A percentile compares a stretch with the other conserved stretches of the same genome.
These are phyloP conservation scores for Phaeodactylum tricornutum DNA, from an alignment of 108 stramenopile genomes.

Conservation along the genomic window DNA sequence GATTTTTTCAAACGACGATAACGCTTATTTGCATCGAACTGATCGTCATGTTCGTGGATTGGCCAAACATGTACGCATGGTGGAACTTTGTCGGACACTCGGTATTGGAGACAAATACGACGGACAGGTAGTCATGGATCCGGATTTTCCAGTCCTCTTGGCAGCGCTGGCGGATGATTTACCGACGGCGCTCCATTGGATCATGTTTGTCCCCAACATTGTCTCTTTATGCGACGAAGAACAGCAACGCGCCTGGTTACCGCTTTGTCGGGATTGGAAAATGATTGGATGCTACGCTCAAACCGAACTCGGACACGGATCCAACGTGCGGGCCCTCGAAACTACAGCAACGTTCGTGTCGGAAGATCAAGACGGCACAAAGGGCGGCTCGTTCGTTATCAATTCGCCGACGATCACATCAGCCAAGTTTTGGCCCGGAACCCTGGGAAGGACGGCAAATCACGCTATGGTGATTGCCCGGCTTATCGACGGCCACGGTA, in stretches of 20 bases:
- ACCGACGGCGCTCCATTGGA: conserved; percentile 79
- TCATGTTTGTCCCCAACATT: conserved; percentile 90
- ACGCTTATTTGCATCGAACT: conserved; percentile 69
- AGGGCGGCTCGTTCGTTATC: conserved; percentile 72
- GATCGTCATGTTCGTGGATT: conserved; percentile 67
- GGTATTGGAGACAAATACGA: conserved; percentile 45
- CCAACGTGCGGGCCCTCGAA: conserved; percentile 88
- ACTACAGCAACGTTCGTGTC: conserved; percentile 89
- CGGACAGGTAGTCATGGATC: conserved; percentile 40
- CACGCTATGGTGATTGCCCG: conserved; percentile 97
- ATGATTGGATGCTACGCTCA: conserved; percentile 95
- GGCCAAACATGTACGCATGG: conserved; percentile 72
- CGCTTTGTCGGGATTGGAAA: conserved; percentile 83
- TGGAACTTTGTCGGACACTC: conserved; percentile 71
- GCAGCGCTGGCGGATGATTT: conserved; percentile 66
- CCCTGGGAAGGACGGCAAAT: conserved; percentile 85
- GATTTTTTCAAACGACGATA: conserved; percentile 62
- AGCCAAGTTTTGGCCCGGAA: conserved; percentile 94
- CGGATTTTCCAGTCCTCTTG: conserved; percentile 51
- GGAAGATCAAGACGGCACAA: conserved; percentile 43
- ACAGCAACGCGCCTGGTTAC: conserved; percentile 85
- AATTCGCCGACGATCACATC: conserved; percentile 84
- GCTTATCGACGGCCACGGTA: conserved; percentile 79
- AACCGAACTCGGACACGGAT: conserved; percentile 92
- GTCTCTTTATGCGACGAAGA: conserved; percentile 74